These are phyloP conservation scores for Auricularia heimuer DNA, from an alignment of 768 basidiomycete genomes.

Conservation along the genomic window DNA sequence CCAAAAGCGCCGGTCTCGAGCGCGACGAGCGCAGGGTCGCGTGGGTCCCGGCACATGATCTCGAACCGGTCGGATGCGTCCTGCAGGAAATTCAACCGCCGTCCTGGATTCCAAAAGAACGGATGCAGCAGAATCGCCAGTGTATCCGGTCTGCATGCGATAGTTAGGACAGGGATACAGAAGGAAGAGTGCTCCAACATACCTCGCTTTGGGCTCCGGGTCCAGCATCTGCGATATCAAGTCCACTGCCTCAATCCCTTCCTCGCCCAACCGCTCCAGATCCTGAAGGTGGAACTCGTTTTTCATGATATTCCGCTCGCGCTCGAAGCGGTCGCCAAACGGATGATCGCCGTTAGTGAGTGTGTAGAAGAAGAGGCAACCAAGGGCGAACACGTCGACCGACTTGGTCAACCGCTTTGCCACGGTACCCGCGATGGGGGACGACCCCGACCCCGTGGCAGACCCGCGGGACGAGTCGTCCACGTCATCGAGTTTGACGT, in stretches of 20 bases:
- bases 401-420: conserved; percentile 79
- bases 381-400: conserved; percentile 93
- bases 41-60: conserved; percentile 91
- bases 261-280: conserved; percentile 79
- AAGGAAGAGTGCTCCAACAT: conserved; percentile 18
- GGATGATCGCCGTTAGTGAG: conserved; percentile 88
- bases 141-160: conserved; percentile 65
- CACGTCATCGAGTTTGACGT: conserved; percentile 80
- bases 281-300: conserved; percentile 60
- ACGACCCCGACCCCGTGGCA: conserved; percentile 28
- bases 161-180: background rate
- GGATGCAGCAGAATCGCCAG: conserved; percentile 83
- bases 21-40: conserved; percentile 59
- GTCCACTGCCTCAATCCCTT: conserved; percentile 83
- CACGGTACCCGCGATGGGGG: conserved; percentile 26
- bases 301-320: conserved; percentile 90
- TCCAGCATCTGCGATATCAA: conserved; percentile 73
- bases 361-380: conserved; percentile 91
- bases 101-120: conserved; percentile 89
- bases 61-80: conserved; percentile 97
- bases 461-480: conserved; percentile 63
- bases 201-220: conserved; percentile 68
- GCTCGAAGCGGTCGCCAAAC: conserved; percentile 84
- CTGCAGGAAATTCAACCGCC: conserved; percentile 86
- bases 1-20: conserved; percentile 61